A percentile compares a stretch with the other conserved stretches of the same genome.
Evolutionary conservation across 257 asterid species (phyloP).

Genomic region (Scutellaria baicalensis): DNA sequence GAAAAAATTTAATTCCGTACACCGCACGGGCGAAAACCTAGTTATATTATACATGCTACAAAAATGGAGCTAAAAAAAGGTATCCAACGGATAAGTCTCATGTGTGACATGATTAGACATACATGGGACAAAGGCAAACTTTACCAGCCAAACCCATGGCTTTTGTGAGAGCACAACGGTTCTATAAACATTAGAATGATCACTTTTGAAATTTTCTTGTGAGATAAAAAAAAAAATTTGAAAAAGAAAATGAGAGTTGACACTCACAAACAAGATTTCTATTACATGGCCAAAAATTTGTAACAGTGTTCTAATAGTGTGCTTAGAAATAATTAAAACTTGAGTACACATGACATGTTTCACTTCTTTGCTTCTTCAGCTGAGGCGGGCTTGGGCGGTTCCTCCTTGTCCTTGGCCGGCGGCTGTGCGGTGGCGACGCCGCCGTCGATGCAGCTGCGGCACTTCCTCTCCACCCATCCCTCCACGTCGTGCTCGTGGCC

Average conservation of each 20-base stretch:
- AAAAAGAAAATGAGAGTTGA: not conserved
- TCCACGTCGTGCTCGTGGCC: conserved; percentile 65
- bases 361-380: conserved; percentile 29
- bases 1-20: too few species aligned
- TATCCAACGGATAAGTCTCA: not conserved
- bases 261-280: not conserved
- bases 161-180: conserved; percentile 5
- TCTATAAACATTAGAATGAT: not conserved
- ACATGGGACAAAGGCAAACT: not conserved
- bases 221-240: not conserved
- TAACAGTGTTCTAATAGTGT: too few species aligned
- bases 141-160: not conserved
- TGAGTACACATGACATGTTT: not conserved
- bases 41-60: too few species aligned
- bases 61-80: not conserved
- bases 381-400: conserved; percentile 24
- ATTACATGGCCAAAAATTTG: not conserved
- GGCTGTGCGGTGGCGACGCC: conserved; percentile 31
- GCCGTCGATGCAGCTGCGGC: conserved; percentile 71
- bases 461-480: conserved; percentile 81
- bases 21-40: too few species aligned
- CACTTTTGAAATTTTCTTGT: not conserved
- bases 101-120: not conserved
- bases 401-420: conserved; percentile 32
- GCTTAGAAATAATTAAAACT: not conserved